Evolutionary conservation across 1,139 yeast genomes (phyloP), one percentile per base, ranked within the genome.

Genomic region (Candida labiduridarum): DNA sequence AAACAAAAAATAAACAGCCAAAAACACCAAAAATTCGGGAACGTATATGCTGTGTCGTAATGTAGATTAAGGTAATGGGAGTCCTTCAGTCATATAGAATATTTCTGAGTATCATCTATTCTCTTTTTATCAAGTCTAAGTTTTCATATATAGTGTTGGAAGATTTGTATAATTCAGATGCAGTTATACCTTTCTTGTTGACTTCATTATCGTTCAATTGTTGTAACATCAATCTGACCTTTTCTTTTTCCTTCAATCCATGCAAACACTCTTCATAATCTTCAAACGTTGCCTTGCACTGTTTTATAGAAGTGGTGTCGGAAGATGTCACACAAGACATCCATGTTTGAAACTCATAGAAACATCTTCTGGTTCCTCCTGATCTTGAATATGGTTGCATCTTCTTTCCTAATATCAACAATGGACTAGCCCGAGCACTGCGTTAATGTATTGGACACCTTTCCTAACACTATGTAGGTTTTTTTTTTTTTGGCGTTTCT

Each of bases 361-460:
- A 76, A 60, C 81, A 76, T 67, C 67, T 75, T 67, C 80, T 74
- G 55, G 81, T 76, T 51, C 80, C 81, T 38, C 80, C 80, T 35
- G 72, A 64, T 71, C 80, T 74, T 46, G 80, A 74, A 59, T 75
- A 74, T 59, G 81, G 80, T 60, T 75, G 80, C 81, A 76, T 76
- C 43, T 49, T 62, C 52, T 25, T 9, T 15, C 35, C 22, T 10
- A 22, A 19, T 38, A 38, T 38, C 30, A 38, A 38, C 41, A 22
- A 9, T 38, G 30, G 30, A 38, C 41, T 38, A 22, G 16, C 30
- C 27, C 12, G 41, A 22, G 41, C n/a, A 31, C 15, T 34, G 36
- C 7, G 11, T 14, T 34, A 25, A 25, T 25, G 29, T 25, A 8
- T 25, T 25, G 18, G 18, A 8, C 36, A 14, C 36, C 16, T 34